Conservation (phyloP, 305 asterid species). For the Rubia balearica region DNA sequence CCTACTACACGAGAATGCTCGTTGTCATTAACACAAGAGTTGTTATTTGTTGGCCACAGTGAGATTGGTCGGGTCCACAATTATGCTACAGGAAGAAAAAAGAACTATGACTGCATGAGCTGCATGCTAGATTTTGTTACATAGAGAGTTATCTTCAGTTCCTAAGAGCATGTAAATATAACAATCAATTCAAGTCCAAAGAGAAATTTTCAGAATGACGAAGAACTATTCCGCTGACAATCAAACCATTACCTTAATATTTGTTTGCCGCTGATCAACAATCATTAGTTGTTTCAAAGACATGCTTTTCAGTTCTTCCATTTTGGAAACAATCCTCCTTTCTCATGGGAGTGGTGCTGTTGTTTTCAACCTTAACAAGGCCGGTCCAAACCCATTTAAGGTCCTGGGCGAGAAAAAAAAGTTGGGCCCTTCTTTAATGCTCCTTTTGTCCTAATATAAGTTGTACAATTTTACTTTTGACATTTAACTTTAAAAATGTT, state of each 20-base stretch:
- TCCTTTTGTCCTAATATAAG: too few relatives aligned
- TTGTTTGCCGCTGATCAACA: constrained; percentile 63
- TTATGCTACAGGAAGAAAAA: too few relatives aligned
- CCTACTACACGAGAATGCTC: too few relatives aligned
- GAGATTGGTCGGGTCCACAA: too few relatives aligned
- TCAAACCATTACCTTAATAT: constrained; percentile 45
- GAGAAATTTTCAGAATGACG: background rate
- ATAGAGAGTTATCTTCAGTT: constrained; percentile 63
- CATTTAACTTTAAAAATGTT: too few relatives aligned
- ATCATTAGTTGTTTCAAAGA: constrained; percentile 43
- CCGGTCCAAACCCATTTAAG: too few relatives aligned
- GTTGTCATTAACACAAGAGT: too few relatives aligned
- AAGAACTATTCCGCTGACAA: background rate
- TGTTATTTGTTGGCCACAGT: too few relatives aligned
- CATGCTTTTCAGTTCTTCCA: constrained; percentile 39
- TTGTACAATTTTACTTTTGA: too few relatives aligned
- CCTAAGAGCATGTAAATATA: constrained; percentile 28
- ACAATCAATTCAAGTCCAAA: constrained; percentile 5
- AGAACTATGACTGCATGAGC: constrained; percentile 78
- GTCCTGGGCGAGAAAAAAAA: too few relatives aligned
- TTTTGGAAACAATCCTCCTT: constrained; percentile 30
- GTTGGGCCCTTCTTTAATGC: too few relatives aligned
- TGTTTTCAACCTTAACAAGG: constrained; percentile 33
- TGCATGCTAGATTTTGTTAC: constrained; percentile 82
- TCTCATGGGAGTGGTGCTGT: constrained; percentile 23